Evolutionary conservation across 331 rosid genomes (phyloP).

Genomic region (Erythrophleum ivorense): DNA sequence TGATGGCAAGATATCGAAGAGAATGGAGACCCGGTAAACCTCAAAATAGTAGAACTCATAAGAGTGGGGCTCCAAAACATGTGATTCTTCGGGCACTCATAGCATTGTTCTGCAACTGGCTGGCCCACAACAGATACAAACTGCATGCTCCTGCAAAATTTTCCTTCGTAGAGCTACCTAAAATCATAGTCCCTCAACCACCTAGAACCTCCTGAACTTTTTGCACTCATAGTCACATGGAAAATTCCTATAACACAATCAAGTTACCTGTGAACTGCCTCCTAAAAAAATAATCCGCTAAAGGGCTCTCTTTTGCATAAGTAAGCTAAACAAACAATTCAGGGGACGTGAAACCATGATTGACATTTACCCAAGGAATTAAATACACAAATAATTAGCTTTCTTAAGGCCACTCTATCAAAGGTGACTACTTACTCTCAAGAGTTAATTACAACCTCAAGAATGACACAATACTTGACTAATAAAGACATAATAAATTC

Average conservation of each 20-base stretch:
- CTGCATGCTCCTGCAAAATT: constrained; percentile 14
- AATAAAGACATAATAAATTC: background rate
- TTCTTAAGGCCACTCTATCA: background rate
- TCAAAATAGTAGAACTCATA: background rate
- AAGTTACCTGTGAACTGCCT: background rate
- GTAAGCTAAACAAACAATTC: background rate
- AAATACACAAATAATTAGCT: background rate
- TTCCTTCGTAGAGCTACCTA: background rate
- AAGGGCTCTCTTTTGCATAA: background rate
- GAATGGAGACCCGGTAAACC: background rate
- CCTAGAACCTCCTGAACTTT: background rate
- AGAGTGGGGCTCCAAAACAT: background rate
- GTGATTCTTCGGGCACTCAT: background rate
- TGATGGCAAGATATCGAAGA: background rate
- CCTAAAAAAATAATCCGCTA: background rate
- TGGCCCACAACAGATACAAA: constrained; percentile 2
- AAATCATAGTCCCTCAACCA: background rate
- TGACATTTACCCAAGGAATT: background rate
- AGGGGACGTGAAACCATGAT: background rate
- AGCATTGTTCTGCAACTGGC: background rate
- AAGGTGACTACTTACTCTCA: background rate
- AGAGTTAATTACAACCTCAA: background rate
- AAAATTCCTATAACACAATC: background rate
- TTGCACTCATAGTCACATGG: background rate
- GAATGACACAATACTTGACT: background rate